These are phyloP conservation scores for Vaucheria bursata DNA, from an alignment of 352 stramenopile genomes.

Conservation along the genomic window DNA sequence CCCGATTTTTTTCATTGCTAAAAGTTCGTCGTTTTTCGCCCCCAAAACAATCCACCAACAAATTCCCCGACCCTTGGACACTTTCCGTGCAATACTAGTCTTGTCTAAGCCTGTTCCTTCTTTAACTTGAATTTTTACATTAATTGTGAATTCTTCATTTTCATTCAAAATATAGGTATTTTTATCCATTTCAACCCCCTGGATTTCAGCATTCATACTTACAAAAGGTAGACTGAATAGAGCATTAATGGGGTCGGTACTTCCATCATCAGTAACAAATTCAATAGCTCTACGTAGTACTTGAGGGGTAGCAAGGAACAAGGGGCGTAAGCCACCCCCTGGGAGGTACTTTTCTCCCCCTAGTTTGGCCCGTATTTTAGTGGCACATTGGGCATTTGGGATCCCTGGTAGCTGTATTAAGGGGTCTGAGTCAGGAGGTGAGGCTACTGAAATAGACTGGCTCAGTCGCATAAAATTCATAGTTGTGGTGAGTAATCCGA, in stretches of 20 bases:
- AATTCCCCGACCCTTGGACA: neutral
- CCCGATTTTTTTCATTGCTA: constrained; percentile 44
- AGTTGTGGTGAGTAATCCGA: constrained; percentile 41
- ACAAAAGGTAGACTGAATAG: too few species aligned
- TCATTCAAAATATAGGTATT: neutral
- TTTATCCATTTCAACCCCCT: too few species aligned
- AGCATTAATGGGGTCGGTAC: too few species aligned
- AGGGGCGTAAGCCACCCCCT: too few species aligned
- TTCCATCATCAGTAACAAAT: too few species aligned
- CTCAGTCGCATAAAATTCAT: constrained; percentile 46
- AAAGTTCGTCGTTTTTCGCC: constrained; percentile 36
- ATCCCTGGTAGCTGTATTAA: constrained; percentile 52
- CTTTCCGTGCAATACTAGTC: neutral
- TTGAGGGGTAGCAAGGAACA: too few species aligned
- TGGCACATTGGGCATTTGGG: too few species aligned
- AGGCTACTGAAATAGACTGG: constrained; percentile 23
- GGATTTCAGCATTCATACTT: too few species aligned
- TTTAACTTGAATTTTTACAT: neutral
- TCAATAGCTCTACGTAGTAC: too few species aligned
- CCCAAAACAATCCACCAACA: constrained; percentile 48
- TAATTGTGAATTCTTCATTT: neutral
- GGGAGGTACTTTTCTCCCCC: too few species aligned
- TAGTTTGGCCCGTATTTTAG: too few species aligned
- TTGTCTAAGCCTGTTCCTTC: neutral
- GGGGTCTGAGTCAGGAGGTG: constrained; percentile 34